Evolutionary conservation across 1,139 yeast species (phyloP), one percentile per base, ranked within the genome.

Genomic region (Sugiyamaella grinbergsii): DNA sequence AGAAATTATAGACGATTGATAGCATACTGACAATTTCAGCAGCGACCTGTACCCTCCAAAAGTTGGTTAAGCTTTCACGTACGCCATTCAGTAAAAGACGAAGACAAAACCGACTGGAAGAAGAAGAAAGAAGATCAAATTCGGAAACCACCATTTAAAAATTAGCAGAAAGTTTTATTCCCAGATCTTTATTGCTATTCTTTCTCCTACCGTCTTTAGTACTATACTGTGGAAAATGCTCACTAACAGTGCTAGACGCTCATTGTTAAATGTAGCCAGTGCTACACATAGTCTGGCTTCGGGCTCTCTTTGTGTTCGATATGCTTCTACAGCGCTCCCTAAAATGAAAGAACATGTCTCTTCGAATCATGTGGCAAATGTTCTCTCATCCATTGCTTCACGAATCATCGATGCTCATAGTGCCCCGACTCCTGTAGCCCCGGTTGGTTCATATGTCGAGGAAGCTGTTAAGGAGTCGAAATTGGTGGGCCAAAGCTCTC

Each of bases 391-490:
- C 6, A 42, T 54, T 18, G 56, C 58, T 13, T 43, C 56, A n/a
- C 31, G 52, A 11, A 29, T 40, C 10, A 29, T 51, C 13, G 47
- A 49, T 22, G 41, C 49, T 2, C 54, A 55, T 15, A 52, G 31
- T 22, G 32, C 39, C 11, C 50, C 51, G 42, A 54, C 55, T 10
- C 56, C 58, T 2, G 44, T 36, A n/a, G 56, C 58, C 34, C 64
- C 63, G 10, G 50, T 52, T n/a, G 64, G 63, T n/a, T 60, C 63
- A 1, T 54, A 55, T 29, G 56, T 61, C 22, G 60, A 53, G 13
- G 57, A 56, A 43, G 58, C 55, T 2, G 47, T 60, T 15, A 54
- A 58, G 49, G 61, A 59, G 26, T 51, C 60, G 15, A 52, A 57
- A 46, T 39, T 58, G 26, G 55, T 49, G 5, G 60, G 51, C 20